Evolutionary conservation across 768 basidiomycete species (phyloP).

Genomic region (Mycena chlorophos): DNA sequence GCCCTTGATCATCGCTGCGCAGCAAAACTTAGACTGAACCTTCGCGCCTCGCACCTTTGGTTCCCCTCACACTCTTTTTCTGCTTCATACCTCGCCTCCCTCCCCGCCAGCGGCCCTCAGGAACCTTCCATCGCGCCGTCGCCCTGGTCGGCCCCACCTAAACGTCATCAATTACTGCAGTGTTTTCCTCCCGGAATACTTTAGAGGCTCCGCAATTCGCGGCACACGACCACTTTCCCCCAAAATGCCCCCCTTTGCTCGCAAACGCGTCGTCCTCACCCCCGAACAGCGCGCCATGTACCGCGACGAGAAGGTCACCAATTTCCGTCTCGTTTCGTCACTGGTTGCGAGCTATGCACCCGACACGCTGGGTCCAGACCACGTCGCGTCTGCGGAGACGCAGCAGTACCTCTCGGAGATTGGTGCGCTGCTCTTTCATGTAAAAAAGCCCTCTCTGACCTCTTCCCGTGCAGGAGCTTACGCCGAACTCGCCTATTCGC

Average conservation of each 20-base stretch:
- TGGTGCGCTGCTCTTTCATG: conserved; percentile 31
- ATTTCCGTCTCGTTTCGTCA: conserved; percentile 57
- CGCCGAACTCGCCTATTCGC: conserved; percentile 51
- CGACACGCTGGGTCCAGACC: conserved; percentile 39
- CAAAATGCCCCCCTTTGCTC: neutral
- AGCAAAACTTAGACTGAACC: too few relatives aligned
- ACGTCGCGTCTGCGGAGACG: conserved; percentile 41
- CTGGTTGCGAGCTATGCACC: conserved; percentile 48
- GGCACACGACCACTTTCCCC: neutral
- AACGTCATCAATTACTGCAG: neutral
- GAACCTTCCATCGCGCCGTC: neutral
- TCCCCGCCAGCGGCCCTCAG: neutral
- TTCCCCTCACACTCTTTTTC: neutral
- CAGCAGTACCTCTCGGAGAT: conserved; percentile 44
- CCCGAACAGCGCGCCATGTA: conserved; percentile 51
- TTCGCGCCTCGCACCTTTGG: neutral
- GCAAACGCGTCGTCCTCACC: conserved; percentile 30
- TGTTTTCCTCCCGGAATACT: neutral
- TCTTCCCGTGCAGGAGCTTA: conserved; percentile 51
- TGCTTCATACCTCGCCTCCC: neutral
- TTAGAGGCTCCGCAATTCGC: neutral
- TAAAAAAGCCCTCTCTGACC: conserved; percentile 1
- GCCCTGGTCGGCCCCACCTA: neutral
- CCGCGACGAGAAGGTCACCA: conserved; percentile 49
- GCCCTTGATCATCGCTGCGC: too few relatives aligned